Base-by-base conservation (phyloP, 2,329 filamentous ascomycete genomes). In the Exophiala sp. region DNA sequence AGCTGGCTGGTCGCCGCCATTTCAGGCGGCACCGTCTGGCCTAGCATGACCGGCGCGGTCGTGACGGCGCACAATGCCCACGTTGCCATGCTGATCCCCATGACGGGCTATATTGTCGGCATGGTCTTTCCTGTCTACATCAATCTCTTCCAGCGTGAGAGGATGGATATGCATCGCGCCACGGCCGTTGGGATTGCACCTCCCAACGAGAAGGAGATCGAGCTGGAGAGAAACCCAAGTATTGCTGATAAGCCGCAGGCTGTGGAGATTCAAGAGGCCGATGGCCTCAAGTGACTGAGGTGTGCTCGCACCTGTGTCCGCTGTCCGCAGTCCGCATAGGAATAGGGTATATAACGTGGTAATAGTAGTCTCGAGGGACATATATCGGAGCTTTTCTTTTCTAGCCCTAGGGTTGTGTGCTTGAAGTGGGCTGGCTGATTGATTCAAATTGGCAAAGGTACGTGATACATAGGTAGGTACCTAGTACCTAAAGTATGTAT, bases 1-100 rank as follows among this genome's bases (percentile, higher is more conserved):
- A 83, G 83, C 1, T 82, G 78, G 63, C 77, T 90, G 52, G 75
- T 86, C 0, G 80, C 73, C 1, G 83, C 82, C 52, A 82, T 88
- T 0, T 72, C 76, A 6, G 84, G 85, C 13, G 85, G 84, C 43
- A 83, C 84, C 2, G 76, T 79, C 19, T 83, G 88, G 7, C 84
- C 85, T 1, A 81, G 84, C 0, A 70, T 87, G 34, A 78, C 82
- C 3, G 85, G 83, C 37, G 77, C 74, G 3, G 46, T 53, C 2
- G 60, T 60, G 48, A 59, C 52, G n/a, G 49, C 49, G 3, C 40
- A 50, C 14, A 58, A 60, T 32, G 58, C 60, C 11, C 62, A 63
- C 32, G 54, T 57, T 23, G 57, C 58, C 32, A 62, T 62, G 58
- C 52, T 56, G 11, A 61, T 64, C 27, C 57, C 58, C 13, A 59